A percentile compares a stretch with the other conserved stretches of the same genome.
These are phyloP conservation scores for Colletotrichum godetiae DNA, from an alignment of 2,329 filamentous ascomycete species.

Conservation along the genomic window DNA sequence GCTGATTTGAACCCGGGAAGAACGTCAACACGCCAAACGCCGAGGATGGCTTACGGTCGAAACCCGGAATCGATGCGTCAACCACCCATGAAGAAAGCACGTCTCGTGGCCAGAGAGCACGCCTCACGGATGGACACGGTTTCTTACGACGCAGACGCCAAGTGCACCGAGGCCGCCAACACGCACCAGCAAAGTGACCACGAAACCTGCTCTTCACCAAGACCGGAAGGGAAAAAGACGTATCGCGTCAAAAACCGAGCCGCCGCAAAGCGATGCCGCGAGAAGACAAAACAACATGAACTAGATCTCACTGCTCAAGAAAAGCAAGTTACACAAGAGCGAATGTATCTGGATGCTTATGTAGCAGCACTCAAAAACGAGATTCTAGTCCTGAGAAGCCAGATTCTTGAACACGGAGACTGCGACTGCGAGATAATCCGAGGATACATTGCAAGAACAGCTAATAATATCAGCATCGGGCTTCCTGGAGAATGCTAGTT, in stretches of 20 bases:
- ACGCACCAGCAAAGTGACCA: background rate
- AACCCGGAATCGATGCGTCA: background rate
- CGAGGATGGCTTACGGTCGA: background rate
- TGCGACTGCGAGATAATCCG: conserved; percentile 32
- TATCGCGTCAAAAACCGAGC: conserved; percentile 34
- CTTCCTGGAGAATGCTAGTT: background rate
- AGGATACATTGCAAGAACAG: conserved; percentile 27
- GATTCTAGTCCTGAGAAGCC: conserved; percentile 20
- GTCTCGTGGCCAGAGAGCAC: background rate
- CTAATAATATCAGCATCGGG: background rate
- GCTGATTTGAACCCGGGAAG: background rate
- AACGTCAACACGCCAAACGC: background rate
- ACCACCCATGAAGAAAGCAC: background rate
- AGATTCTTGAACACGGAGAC: conserved; percentile 28
- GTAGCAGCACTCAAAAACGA: conserved; percentile 26
- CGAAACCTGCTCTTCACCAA: background rate
- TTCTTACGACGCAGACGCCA: background rate
- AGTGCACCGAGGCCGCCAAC: background rate
- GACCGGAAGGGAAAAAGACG: background rate
- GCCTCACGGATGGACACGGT: background rate
- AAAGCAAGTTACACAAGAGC: conserved; percentile 16
- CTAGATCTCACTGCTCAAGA: conserved; percentile 19
- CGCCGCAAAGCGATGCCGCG: conserved; percentile 33
- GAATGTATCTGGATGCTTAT: conserved; percentile 25
- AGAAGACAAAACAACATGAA: conserved; percentile 33